Base-by-base conservation (phyloP, 805 yeast species). In the Millerago galiae region DNA sequence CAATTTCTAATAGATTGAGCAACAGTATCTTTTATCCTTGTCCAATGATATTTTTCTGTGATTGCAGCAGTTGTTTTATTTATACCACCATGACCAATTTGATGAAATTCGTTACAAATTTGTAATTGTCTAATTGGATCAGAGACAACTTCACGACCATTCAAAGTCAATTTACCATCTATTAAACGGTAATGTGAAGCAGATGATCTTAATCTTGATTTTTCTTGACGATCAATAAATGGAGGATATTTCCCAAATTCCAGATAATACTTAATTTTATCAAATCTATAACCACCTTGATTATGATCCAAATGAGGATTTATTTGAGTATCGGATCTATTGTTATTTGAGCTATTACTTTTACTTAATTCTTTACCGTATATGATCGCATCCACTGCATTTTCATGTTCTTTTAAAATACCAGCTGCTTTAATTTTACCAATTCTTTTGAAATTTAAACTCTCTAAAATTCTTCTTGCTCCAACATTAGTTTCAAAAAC, bases 351-450 rank as follows among this genome's bases (percentile, higher is more conserved):
- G 12, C 10, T 13, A 14, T 86, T 40, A 81, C 68, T 2, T 42
- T 76, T 79, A 6, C 81, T 77, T 41, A 91, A 69, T 52, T 85
- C 91, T 46, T 85, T 72, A 2, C 95, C 95, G 60, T 87, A 91
- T 36, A 87, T 83, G 16, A 85, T 68, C 0, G 95, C 86, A 61
- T 90, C 96, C 2, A 90, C 93, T 0, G 96, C 85, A 34, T 77
- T 75, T 45, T 84, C 90, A 51, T 81, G 81, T 29, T 91, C 95
- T 59, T 86, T 86, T 49, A 91, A 68, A 43, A 87, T 79, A 10
- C 95, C 98, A 5, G 96, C 95, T n/a, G 84, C 80, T 50, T 83
- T 84, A 37, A 91, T 70, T 35, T 84, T 74, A 2, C 96, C 96
- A 9, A 89, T 70, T 47, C 87, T 66, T 52, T 78, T 79, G 66